A percentile compares a stretch with the other conserved stretches of the same genome.
phyloP scores from a whole-genome alignment of 345 rosid species.

The Draba incana region DNA sequence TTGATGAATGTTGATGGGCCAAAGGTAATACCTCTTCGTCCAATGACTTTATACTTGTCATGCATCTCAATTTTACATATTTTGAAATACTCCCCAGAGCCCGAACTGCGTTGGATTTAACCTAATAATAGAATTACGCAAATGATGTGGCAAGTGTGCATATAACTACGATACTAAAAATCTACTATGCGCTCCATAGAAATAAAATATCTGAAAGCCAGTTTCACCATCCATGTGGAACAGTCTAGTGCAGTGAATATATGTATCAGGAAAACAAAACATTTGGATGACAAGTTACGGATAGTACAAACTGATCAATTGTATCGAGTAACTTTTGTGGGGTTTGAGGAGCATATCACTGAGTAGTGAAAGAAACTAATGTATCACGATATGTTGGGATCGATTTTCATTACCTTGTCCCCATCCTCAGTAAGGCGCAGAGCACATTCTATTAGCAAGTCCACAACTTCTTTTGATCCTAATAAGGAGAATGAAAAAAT shows the following conservation, averaged over 20 bases:
- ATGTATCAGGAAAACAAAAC: constrained; percentile 20
- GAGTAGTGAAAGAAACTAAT: constrained; percentile 1
- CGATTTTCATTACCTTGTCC: constrained; percentile 71
- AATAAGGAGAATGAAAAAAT: constrained; percentile 28
- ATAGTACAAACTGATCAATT: constrained; percentile 9
- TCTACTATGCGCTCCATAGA: not conserved
- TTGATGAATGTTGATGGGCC: constrained; percentile 28
- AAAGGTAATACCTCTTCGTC: constrained; percentile 35
- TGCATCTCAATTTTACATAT: constrained; percentile 48
- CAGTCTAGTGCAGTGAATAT: not conserved
- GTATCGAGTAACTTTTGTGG: not conserved
- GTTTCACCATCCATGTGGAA: constrained; percentile 5
- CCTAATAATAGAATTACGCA: constrained; percentile 39
- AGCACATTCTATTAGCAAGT: constrained; percentile 66
- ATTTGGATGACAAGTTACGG: not conserved
- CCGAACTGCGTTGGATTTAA: constrained; percentile 89
- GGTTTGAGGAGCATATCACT: constrained; percentile 8
- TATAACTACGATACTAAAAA: constrained; percentile 15
- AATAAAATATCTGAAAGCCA: not conserved
- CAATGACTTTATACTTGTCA: constrained; percentile 41
- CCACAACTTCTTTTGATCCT: constrained; percentile 48
- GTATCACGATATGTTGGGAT: constrained; percentile 11
- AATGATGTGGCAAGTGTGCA: constrained; percentile 27
- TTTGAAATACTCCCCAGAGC: constrained; percentile 87
- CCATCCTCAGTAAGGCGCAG: constrained; percentile 80